phyloP scores from a whole-genome alignment of 345 rosid species.

The Murraya paniculata region DNA sequence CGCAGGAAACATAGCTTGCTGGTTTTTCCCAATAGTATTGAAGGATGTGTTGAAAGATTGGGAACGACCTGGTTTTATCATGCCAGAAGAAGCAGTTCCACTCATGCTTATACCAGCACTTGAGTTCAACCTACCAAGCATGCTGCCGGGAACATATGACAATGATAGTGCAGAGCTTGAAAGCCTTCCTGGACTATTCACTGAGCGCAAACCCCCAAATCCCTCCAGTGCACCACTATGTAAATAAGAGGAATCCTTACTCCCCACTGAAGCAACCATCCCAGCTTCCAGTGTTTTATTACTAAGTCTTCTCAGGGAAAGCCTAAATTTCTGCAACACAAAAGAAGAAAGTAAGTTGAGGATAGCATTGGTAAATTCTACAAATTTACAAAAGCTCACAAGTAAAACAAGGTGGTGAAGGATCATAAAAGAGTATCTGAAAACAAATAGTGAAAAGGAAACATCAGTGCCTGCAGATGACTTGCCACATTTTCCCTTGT shows the following conservation, averaged over 20 bases:
- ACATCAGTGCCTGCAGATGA: constrained; percentile 71
- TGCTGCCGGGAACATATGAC: constrained; percentile 43
- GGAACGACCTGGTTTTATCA: constrained; percentile 43
- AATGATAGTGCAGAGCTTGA: constrained; percentile 47
- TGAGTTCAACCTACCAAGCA: constrained; percentile 58
- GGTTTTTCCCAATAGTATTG: constrained; percentile 45
- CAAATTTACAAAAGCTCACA: neutral
- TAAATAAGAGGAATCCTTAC: constrained; percentile 52
- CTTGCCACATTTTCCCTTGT: constrained; percentile 98
- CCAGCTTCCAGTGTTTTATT: constrained; percentile 40
- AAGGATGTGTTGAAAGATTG: constrained; percentile 40
- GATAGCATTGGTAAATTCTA: neutral
- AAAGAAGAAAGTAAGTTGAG: neutral
- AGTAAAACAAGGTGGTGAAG: neutral
- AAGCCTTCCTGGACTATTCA: constrained; percentile 50
- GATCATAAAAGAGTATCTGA: neutral
- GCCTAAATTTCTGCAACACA: constrained; percentile 74
- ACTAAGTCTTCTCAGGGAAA: constrained; percentile 65
- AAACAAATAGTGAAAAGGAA: constrained; percentile 12
- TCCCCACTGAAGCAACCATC: constrained; percentile 51
- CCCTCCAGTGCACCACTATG: constrained; percentile 53
- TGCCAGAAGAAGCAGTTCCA: constrained; percentile 52
- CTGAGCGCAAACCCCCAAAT: constrained; percentile 44
- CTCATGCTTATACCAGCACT: constrained; percentile 42
- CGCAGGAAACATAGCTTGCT: constrained; percentile 35